A percentile compares a stretch with the other conserved stretches of the same genome.
Conservation (phyloP, 345 rosid species). For the Salix caprea region DNA sequence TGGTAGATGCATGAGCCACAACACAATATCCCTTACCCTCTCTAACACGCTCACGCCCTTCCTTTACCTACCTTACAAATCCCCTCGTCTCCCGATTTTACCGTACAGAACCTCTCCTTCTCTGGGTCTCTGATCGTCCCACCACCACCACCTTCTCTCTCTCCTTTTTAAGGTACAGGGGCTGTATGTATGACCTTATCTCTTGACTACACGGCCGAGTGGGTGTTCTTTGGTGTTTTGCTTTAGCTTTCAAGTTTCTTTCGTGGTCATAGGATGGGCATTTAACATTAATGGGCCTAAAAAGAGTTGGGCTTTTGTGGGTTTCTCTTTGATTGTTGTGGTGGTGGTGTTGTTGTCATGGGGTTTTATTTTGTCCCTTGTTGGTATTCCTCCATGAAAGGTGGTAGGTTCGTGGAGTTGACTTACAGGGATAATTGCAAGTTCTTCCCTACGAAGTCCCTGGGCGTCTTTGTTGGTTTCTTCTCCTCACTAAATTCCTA, state of each 20-base stretch:
- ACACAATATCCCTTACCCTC: constrained; percentile 4
- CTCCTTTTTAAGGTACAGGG: background rate
- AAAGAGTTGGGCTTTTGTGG: constrained; percentile 25
- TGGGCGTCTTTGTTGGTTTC: constrained; percentile 23
- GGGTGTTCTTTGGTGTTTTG: background rate
- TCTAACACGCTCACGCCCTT: constrained; percentile 31
- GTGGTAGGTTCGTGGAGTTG: constrained; percentile 86
- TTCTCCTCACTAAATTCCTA: background rate
- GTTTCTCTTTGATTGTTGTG: constrained; percentile 20
- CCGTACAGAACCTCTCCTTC: background rate
- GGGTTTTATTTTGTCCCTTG: background rate
- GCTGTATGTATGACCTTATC: background rate
- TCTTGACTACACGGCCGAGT: background rate
- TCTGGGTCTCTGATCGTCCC: constrained; percentile 32
- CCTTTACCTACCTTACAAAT: constrained; percentile 7
- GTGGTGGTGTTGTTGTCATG: constrained; percentile 2
- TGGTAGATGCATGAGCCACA: constrained; percentile 80
- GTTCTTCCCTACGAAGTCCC: constrained; percentile 16
- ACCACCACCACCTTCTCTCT: constrained; percentile 8
- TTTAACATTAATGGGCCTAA: constrained; percentile 30
- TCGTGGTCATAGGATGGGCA: constrained; percentile 17
- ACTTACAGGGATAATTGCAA: constrained; percentile 38
- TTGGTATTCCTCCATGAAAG: constrained; percentile 45
- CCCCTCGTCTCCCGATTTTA: constrained; percentile 9
- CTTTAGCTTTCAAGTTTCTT: constrained; percentile 9